Percentiles rank a stretch among this genome's conserved stretches.
Evolutionary conservation across 805 yeast species (phyloP).

Genomic region (Saccharomycopsis fodiens): DNA sequence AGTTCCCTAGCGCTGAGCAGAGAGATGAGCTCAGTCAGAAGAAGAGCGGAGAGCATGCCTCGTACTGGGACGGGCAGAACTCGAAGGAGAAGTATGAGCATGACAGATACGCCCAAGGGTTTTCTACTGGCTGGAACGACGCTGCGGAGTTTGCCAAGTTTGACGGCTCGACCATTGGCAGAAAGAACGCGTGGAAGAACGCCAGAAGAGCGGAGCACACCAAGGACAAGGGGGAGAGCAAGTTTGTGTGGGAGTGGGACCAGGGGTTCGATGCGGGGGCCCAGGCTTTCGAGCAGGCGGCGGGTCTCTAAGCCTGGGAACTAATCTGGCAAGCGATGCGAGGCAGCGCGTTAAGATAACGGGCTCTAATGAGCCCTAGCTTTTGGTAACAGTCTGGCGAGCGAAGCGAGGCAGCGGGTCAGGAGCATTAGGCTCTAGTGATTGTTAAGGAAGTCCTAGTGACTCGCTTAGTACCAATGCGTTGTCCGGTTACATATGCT

Average conservation of each 20-base stretch:
- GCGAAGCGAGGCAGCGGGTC: too few species aligned
- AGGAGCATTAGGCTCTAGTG: too few species aligned
- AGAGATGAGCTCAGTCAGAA: constrained; percentile 34
- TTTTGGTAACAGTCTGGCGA: too few species aligned
- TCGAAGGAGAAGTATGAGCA: constrained; percentile 63
- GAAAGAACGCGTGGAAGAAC: constrained; percentile 58
- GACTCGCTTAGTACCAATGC: too few species aligned
- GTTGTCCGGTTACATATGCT: too few species aligned
- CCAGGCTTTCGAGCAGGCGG: constrained; percentile 29
- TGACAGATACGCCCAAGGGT: constrained; percentile 76
- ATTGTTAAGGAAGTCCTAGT: too few species aligned
- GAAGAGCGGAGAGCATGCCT: constrained; percentile 39
- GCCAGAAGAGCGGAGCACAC: constrained; percentile 61
- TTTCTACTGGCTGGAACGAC: constrained; percentile 69
- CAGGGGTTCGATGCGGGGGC: constrained; percentile 73
- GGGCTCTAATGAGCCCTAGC: too few species aligned
- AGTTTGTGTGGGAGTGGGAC: constrained; percentile 79
- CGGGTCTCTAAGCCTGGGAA: too few species aligned
- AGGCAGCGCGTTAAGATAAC: too few species aligned
- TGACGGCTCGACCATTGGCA: constrained; percentile 66
- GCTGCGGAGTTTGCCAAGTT: constrained; percentile 58
- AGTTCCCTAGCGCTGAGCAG: constrained; percentile 34
- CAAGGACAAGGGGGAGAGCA: constrained; percentile 44
- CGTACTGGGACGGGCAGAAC: constrained; percentile 62
- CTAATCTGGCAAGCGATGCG: too few species aligned